Percentiles rank a stretch among this genome's conserved stretches.
These are phyloP conservation scores for Chlamydomonas eustigma DNA, from an alignment of 139 green algal species.

Conservation along the genomic window DNA sequence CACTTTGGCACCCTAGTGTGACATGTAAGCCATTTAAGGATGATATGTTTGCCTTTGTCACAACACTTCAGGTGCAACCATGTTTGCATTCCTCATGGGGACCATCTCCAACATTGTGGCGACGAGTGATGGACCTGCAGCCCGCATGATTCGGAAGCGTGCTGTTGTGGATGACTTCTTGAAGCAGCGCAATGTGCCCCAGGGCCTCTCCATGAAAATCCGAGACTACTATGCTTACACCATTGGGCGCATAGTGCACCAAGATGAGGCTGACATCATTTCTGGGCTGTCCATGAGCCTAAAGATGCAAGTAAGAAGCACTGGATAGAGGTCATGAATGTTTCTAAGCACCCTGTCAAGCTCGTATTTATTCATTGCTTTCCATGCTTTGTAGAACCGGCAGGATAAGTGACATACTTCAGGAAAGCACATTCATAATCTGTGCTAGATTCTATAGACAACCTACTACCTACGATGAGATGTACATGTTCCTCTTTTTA, in stretches of 20 bases:
- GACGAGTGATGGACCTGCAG: neutral
- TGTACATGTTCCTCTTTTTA: too few relatives aligned
- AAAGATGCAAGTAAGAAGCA: neutral
- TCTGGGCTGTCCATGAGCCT: slow-evolving; percentile 9
- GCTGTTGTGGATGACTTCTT: slow-evolving; percentile 8
- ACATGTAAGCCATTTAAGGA: neutral
- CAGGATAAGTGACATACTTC: too few relatives aligned
- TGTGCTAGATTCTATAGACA: too few relatives aligned
- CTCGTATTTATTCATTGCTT: too few relatives aligned
- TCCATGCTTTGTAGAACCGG: too few relatives aligned
- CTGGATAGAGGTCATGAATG: too few relatives aligned
- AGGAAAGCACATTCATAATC: too few relatives aligned
- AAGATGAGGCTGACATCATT: slow-evolving; percentile 7
- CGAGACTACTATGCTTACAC: slow-evolving; percentile 1
- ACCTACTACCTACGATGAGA: too few relatives aligned
- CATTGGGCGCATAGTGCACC: neutral
- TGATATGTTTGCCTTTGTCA: neutral
- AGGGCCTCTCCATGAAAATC: neutral
- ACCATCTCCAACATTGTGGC: neutral
- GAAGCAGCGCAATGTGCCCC: neutral
- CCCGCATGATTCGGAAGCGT: neutral
- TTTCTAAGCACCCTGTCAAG: too few relatives aligned
- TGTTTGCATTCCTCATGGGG: slow-evolving; percentile 11
- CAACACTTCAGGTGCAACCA: neutral
- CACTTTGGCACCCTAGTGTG: too few relatives aligned